Evolutionary conservation across 176 grass and related monocot species (phyloP), one percentile per base, ranked within the genome.

Genomic region (Calamus simplicifolius): DNA sequence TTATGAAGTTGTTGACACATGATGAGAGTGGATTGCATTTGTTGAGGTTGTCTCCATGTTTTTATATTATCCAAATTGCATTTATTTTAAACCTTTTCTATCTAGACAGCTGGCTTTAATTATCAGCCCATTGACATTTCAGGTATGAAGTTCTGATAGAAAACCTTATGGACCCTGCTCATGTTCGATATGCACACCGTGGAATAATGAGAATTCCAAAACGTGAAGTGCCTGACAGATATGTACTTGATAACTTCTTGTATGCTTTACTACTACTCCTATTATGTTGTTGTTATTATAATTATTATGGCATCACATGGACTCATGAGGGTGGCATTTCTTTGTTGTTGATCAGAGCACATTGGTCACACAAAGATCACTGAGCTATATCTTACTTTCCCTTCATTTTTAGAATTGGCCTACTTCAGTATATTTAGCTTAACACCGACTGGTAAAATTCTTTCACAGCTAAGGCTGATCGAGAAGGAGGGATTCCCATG

Each of bases 81-180:
- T 67, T 12, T 13, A 70, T 27, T 63, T 30, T 8, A 59, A 25
- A 62, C 28, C 38, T 62, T 66, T 25, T 68, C 5, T 56, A 25
- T 54, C 56, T 23, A 23, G 56, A 62, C 19, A 38, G 5, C 66
- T 23, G 17, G 56, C 7, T 29, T 2, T 56, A 43, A 43, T 43
- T 43, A 43, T 43, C 35, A 71, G 10, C 19, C 28, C 10, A 49
- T 56, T 57, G 21, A 48, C 62, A 56, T 66, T 75, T 48, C 72
- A 96, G 87, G 23, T 90, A 90, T 23, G 92, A 96, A 62, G 19
- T 96, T 58, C 26, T 90, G 75, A 69, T 69, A 4, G 92, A 96
- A 69, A 96, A 96, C 66, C 80, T 96, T 19, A 78, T 96, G 72
- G 92, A 96, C 54, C 78, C 87, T 75, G 78, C 92, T 15, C 92